These are phyloP conservation scores for Termitomyces eurrhizus DNA, from an alignment of 768 basidiomycete species.

Conservation along the genomic window DNA sequence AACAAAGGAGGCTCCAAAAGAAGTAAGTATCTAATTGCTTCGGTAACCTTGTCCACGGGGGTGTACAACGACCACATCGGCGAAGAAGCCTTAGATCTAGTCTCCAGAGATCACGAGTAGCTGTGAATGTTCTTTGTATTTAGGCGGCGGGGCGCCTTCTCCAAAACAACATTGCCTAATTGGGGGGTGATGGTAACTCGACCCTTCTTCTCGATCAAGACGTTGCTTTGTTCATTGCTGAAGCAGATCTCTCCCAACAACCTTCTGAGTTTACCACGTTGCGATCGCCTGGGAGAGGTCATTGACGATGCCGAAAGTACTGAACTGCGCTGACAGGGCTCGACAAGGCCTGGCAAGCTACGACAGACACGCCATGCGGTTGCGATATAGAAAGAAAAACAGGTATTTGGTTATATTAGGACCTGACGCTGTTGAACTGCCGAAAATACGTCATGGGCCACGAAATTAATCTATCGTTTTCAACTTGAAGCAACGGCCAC, in stretches of 20 bases:
- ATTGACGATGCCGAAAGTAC: neutral
- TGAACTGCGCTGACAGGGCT: neutral
- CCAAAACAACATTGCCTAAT: neutral
- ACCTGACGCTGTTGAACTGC: conserved; percentile 1
- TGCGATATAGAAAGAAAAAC: neutral
- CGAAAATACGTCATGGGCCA: conserved; percentile 8
- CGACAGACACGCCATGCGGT: neutral
- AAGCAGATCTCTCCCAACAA: neutral
- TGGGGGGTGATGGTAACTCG: neutral
- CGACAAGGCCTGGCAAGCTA: neutral
- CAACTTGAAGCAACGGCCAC: neutral
- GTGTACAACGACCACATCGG: neutral
- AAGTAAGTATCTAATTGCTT: conserved; percentile 7
- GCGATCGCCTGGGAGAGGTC: neutral
- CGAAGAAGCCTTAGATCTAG: neutral
- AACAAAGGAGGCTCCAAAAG: conserved; percentile 9
- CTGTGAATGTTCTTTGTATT: conserved; percentile 11
- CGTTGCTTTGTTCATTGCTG: conserved; percentile 9
- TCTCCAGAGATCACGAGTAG: neutral
- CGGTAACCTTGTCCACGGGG: conserved; percentile 1
- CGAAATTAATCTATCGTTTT: conserved; percentile 3
- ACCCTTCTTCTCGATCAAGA: conserved; percentile 12
- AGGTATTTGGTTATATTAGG: conserved; percentile 6
- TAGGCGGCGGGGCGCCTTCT: neutral
- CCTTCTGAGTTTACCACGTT: neutral